Base-by-base conservation (phyloP, 805 yeast species). In the Cyberlindnera xishuangbannaensis region DNA sequence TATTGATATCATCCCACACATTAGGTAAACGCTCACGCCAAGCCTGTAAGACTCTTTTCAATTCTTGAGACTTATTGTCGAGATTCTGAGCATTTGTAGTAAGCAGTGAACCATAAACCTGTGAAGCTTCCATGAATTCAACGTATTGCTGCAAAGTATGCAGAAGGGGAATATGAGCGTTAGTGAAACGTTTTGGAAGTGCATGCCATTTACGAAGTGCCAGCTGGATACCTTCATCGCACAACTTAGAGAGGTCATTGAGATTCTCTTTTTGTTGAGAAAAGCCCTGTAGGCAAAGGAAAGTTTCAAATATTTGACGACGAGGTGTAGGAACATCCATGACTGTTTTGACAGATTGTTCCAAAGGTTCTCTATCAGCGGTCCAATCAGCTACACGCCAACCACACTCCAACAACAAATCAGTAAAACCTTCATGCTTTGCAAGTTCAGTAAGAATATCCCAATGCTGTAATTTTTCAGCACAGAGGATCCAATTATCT, bases 371-470 rank as follows among this genome's bases (percentile, higher is more conserved):
- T 43, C 88, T 73, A 51, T 94, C 98, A 7, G 94, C 79, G 40
- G 80, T 81, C 98, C 98, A 92, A 52, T 92, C 97, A 7, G 98
- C 97, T 25, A 92, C 95, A 51, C 99, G 71, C 99, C 99, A 92
- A 24, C 97, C 98, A 69, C 98, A 94, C 57, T 92, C 99, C n/a
- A 92, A 65, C 17, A 94, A 62, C 44, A 92, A 66, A 51, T 92
- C 98, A 0, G 97, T 87, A 55, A 90, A 94, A 0, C 97, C 97
- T 65, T 94, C 99, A 52, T 94, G 97, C 48, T 90, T 87, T 3
- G 98, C 97, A 19, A 94, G 67, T 50, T 92, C 99, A 0, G 98
- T 90, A 39, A 92, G 65, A 30, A 92, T 81, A 53, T 92, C 98
- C 99, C 99, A 92, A 45, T 92, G 97, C 54, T 92, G 98, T 25